A percentile compares a stretch with the other conserved stretches of the same genome.
Evolutionary conservation across 176 grass and related monocot species (phyloP).

Genomic region (sorghum (Sorghum bicolor)): DNA sequence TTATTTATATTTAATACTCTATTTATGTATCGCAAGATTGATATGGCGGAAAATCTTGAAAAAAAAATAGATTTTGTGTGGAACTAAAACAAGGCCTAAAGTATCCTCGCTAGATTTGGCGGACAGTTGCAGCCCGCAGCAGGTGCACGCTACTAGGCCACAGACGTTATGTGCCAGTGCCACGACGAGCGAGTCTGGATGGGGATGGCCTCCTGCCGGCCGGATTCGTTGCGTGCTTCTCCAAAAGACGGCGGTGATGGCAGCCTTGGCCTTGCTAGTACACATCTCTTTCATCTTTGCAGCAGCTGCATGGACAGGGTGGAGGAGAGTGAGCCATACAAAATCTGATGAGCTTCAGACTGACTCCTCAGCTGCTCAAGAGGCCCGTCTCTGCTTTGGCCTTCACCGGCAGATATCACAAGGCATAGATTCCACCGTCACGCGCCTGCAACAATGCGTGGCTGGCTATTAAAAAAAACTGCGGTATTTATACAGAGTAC

Average conservation of each 20-base stretch:
- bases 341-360: not conserved
- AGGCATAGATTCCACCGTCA: constrained; percentile 38
- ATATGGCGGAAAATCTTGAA: no score
- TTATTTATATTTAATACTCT: no score
- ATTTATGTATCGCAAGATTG: no score
- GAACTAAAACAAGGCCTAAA: no score
- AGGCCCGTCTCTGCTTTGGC: not conserved
- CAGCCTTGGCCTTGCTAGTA: not conserved
- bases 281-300: not conserved
- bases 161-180: not conserved
- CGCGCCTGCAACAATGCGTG: not conserved
- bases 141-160: not conserved
- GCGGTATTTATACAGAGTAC: no score
- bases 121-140: not conserved
- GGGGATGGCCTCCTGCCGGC: not conserved
- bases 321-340: not conserved
- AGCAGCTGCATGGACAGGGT: not conserved
- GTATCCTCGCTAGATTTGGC: constrained; percentile 11
- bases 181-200: no score
- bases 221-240: constrained; percentile 35
- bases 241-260: constrained; percentile 6
- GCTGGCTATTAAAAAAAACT: no score
- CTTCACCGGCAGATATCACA: constrained; percentile 8
- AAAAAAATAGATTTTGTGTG: no score
- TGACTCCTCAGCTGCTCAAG: constrained; percentile 15